Evolutionary conservation across 2,329 filamentous ascomycete genomes (phyloP), one percentile per base, ranked within the genome.

Genomic region (Cordyceps tenuipes): DNA sequence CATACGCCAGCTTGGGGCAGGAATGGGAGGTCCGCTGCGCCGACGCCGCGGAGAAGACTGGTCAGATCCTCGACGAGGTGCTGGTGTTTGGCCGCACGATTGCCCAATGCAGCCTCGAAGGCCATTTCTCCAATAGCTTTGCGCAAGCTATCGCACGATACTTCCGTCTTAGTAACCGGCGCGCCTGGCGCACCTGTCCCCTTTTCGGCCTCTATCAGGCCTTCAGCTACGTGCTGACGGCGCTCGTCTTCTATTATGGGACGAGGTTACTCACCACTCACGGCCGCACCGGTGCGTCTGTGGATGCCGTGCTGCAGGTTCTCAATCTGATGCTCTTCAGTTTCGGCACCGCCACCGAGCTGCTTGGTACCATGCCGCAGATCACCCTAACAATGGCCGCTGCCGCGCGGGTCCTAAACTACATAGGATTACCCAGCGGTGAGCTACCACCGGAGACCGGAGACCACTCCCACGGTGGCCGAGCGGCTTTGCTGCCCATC

Each of bases 261-360:
- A 84, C 86, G 0, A 74, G 81, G 0, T 77, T 96, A 12, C 79
- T 89, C 6, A 77, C 79, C 9, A 17, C 19, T 23, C 29, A 21
- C 0, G 68, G 75, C 10, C 19, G 10, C 4, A 72, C 80, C 44
- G 72, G 69, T 13, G 68, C 74, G n/a, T 77, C 76, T 0, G 80
- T 87, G 0, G 77, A 80, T 1, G 75, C 80, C 1, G 81, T 94
- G 19, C 75, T 96, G 31, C 83, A 87, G 62, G 89, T 94, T 0
- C 86, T 94, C 66, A 88, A 91, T 39, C 79, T 96, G 57, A 79
- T 97, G 1, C 80, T 96, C n/a, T 89, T 97, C 69, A 87, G 89
- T 62, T 83, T 96, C 60, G 85, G 86, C 12, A 90, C 88, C 12
- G 83, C 89, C 2, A 84, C 84, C 41, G 79, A 80, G 36, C 83